phyloP scores from a whole-genome alignment of 1,139 yeast species.

The Taphrina betulina region DNA sequence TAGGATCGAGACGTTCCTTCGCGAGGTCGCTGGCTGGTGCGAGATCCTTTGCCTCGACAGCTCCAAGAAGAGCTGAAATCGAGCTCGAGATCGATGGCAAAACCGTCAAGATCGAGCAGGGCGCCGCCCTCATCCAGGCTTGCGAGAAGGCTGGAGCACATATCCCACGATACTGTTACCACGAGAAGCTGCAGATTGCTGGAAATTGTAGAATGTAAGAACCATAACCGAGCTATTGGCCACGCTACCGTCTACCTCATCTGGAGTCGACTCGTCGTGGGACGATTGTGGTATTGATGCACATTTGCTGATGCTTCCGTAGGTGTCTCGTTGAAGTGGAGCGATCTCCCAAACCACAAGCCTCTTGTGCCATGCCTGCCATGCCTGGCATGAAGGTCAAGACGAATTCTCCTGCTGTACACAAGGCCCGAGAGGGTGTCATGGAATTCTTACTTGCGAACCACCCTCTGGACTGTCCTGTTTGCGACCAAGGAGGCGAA shows the following conservation, averaged over 20 bases:
- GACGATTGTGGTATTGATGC: no score
- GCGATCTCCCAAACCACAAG: constrained; percentile 85
- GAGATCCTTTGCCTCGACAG: constrained; percentile 42
- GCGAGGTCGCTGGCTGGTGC: constrained; percentile 18
- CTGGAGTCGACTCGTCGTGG: no score
- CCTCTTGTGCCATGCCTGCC: constrained; percentile 90
- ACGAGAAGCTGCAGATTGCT: constrained; percentile 87
- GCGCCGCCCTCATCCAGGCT: constrained; percentile 85
- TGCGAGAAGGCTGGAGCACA: constrained; percentile 88
- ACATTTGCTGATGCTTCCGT: neutral
- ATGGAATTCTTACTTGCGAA: constrained; percentile 84
- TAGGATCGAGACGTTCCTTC: constrained; percentile 20
- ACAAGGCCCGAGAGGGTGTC: constrained; percentile 85
- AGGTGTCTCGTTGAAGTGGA: constrained; percentile 80
- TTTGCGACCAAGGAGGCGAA: constrained; percentile 94
- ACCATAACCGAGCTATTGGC: neutral
- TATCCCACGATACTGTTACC: constrained; percentile 87
- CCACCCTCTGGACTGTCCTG: constrained; percentile 91
- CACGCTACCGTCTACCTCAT: no score
- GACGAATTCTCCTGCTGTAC: constrained; percentile 76
- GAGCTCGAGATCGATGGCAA: constrained; percentile 76
- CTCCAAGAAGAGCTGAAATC: constrained; percentile 55
- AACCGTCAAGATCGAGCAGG: constrained; percentile 76
- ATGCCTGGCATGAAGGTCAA: constrained; percentile 85
- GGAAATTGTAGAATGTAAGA: constrained; percentile 82